phyloP scores from a whole-genome alignment of 495 filamentous ascomycete genomes.

The Aspergillus incahuasiensis region DNA sequence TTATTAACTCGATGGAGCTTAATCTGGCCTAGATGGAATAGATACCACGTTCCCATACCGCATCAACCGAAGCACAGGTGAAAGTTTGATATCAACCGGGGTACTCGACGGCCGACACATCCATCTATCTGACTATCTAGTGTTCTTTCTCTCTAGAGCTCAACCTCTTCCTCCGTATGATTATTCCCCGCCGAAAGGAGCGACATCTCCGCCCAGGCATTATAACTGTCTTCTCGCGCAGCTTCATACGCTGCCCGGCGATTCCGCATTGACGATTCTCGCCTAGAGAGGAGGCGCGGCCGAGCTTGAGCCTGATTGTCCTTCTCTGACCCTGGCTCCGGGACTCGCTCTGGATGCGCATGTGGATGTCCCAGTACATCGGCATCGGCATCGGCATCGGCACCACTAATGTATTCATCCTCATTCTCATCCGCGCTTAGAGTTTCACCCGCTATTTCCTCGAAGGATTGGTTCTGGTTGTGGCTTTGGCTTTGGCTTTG shows the following conservation, averaged over 20 bases:
- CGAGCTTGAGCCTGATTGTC: neutral
- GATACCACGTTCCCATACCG: too few relatives aligned
- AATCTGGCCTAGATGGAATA: too few relatives aligned
- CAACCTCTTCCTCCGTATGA: conserved; percentile 45
- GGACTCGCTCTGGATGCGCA: neutral
- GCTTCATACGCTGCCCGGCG: conserved; percentile 35
- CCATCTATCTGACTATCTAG: neutral
- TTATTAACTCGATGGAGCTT: too few relatives aligned
- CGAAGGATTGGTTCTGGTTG: too few relatives aligned
- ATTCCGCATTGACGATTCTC: conserved; percentile 3
- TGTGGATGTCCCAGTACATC: neutral
- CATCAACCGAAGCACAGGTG: too few relatives aligned
- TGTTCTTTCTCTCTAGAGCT: conserved; percentile 28
- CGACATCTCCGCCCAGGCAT: conserved; percentile 41
- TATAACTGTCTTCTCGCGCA: conserved; percentile 31
- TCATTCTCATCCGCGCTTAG: neutral
- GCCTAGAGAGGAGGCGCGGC: neutral
- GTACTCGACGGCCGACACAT: too few relatives aligned
- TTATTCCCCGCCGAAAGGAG: conserved; percentile 44
- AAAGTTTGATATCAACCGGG: too few relatives aligned
- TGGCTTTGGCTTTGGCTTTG: neutral
- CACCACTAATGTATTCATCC: neutral
- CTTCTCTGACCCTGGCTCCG: neutral
- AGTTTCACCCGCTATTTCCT: neutral
- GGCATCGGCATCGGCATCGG: neutral